phyloP scores from a whole-genome alignment of 192 early-diverging fungal species.

The Gryganskiella cystojenkinii region DNA sequence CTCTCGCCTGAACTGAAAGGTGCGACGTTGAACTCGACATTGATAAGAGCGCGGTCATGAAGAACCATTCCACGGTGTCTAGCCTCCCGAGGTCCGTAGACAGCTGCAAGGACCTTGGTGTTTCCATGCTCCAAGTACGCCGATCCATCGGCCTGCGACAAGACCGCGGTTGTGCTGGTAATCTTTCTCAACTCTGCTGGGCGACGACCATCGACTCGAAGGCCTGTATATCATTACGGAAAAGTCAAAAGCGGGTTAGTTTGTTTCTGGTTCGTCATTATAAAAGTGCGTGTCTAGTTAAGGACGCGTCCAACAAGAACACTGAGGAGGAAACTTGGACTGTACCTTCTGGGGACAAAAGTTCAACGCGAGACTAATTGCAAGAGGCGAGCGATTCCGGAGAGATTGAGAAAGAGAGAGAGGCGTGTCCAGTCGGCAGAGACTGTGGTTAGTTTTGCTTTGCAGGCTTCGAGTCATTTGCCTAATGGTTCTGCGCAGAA shows the following conservation, averaged over 20 bases:
- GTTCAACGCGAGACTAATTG: constrained; percentile 59
- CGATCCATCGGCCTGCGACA: constrained; percentile 91
- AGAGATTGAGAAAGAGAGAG: neutral
- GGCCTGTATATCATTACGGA: constrained; percentile 70
- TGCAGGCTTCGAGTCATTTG: no score
- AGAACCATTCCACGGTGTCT: constrained; percentile 63
- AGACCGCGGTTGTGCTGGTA: constrained; percentile 78
- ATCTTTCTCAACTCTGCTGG: constrained; percentile 90
- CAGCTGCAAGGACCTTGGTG: constrained; percentile 90
- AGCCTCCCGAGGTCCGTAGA: constrained; percentile 94
- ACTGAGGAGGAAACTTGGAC: no score
- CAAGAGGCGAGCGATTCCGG: no score
- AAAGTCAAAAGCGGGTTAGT: neutral
- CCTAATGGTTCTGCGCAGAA: no score
- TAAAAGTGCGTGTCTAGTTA: neutral
- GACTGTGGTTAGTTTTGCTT: no score
- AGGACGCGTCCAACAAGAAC: no score
- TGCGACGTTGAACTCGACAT: constrained; percentile 92
- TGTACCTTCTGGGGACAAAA: constrained; percentile 60
- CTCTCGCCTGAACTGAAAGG: constrained; percentile 93
- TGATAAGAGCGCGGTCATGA: constrained; percentile 82
- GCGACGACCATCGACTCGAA: constrained; percentile 94
- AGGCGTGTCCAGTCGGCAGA: neutral
- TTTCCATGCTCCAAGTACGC: constrained; percentile 97
- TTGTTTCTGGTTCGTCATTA: neutral